phyloP scores from a whole-genome alignment of 108 stramenopile genomes.

The Stephanodiscus minutulus region DNA sequence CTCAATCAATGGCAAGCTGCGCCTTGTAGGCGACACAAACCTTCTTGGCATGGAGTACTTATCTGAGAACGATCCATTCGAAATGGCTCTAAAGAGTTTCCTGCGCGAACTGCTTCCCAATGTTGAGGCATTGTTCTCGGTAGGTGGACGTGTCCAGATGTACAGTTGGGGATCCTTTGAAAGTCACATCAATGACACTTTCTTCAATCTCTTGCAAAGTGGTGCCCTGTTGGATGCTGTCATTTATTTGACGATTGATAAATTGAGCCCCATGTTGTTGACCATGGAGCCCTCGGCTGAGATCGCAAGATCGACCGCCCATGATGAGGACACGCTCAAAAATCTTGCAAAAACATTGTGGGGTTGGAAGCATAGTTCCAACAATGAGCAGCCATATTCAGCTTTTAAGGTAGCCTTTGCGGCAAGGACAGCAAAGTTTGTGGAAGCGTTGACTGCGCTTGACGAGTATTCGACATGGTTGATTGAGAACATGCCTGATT shows the following conservation, averaged over 20 bases:
- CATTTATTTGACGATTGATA: background rate
- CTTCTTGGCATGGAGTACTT: background rate
- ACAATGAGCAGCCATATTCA: too few relatives aligned
- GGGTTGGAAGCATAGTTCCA: too few relatives aligned
- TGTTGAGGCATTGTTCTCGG: background rate
- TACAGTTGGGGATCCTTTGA: too few relatives aligned
- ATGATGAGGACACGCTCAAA: background rate
- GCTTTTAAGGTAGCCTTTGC: too few relatives aligned
- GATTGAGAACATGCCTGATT: too few relatives aligned
- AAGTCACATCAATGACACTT: background rate
- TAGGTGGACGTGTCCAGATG: too few relatives aligned
- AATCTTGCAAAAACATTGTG: too few relatives aligned
- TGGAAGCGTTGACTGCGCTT: too few relatives aligned
- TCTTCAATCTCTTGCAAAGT: background rate
- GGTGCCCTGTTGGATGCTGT: background rate
- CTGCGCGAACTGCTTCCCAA: background rate
- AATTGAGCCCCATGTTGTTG: background rate
- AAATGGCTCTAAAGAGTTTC: background rate
- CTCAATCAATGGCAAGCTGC: slow-evolving; percentile 13
- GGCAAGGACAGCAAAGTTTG: too few relatives aligned
- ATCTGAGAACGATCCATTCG: slow-evolving; percentile 1
- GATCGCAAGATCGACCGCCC: background rate
- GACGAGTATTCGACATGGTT: too few relatives aligned
- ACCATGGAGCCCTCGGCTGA: background rate
- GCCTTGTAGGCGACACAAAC: background rate